Percentiles rank a stretch among this genome's conserved stretches.
Conservation (phyloP, 495 filamentous ascomycete genomes). For the Podospora pseudopauciseta region DNA sequence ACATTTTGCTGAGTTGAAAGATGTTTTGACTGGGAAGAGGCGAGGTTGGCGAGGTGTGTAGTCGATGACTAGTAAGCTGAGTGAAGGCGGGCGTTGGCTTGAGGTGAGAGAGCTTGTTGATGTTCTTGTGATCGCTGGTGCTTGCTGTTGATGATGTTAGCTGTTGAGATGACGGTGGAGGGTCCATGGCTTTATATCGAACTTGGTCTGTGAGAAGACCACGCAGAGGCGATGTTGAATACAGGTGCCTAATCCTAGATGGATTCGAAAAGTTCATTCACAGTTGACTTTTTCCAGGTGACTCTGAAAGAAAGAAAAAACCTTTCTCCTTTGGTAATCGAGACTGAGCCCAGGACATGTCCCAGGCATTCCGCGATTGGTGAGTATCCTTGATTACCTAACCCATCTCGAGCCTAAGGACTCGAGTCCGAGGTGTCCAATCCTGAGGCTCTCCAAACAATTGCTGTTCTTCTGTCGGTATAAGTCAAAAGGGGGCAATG, state of each 20-base stretch:
- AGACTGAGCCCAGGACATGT: not conserved
- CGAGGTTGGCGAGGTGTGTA: not conserved
- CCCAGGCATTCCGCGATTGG: not conserved
- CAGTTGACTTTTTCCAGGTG: not conserved
- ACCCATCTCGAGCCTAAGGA: not conserved
- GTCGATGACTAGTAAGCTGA: not conserved
- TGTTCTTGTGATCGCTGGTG: not conserved
- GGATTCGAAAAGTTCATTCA: not conserved
- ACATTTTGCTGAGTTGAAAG: slow-evolving; percentile 8
- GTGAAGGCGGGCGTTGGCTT: not conserved
- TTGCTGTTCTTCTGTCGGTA: not conserved
- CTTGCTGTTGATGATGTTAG: not conserved
- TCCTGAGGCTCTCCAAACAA: not conserved
- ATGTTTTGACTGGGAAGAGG: not conserved
- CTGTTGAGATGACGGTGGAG: not conserved
- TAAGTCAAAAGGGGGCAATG: not conserved
- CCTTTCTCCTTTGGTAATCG: not conserved
- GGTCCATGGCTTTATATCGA: slow-evolving; percentile 6
- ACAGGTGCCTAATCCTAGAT: not conserved
- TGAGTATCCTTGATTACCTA: not conserved
- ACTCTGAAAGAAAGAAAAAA: not conserved
- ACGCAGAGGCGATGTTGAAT: not conserved
- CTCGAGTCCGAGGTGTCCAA: not conserved
- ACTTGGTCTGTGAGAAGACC: not conserved
- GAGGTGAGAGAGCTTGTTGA: not conserved